Conservation (phyloP, 768 basidiomycete species). For the Trametes cubensis region DNA sequence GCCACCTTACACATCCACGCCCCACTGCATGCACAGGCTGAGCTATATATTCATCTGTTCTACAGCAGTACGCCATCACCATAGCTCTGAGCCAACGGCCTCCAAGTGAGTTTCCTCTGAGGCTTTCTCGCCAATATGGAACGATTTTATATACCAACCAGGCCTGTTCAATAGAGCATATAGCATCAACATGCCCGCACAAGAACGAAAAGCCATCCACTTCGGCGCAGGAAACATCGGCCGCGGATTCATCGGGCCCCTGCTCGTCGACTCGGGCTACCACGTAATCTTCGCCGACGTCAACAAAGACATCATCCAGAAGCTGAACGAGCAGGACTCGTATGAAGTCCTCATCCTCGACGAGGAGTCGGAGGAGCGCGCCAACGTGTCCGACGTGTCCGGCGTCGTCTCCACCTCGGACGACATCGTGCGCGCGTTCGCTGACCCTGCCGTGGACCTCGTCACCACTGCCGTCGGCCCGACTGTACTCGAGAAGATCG, state of each 20-base stretch:
- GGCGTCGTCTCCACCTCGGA: slow-evolving; percentile 20
- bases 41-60: too few relatives aligned
- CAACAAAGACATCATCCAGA: slow-evolving; percentile 36
- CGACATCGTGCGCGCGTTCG: slow-evolving; percentile 26
- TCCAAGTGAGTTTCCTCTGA: too few relatives aligned
- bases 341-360: slow-evolving; percentile 41
- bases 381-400: slow-evolving; percentile 29
- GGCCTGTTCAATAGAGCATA: not conserved
- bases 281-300: slow-evolving; percentile 43
- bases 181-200: slow-evolving; percentile 4
- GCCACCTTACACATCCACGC: too few relatives aligned
- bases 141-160: too few relatives aligned
- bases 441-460: slow-evolving; percentile 30
- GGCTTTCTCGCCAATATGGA: too few relatives aligned
- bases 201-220: slow-evolving; percentile 37
- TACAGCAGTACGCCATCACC: too few relatives aligned
- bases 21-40: too few relatives aligned
- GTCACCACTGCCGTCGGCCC: slow-evolving; percentile 44
- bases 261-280: slow-evolving; percentile 41
- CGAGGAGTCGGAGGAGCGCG: slow-evolving; percentile 26
- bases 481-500: slow-evolving; percentile 39
- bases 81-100: too few relatives aligned
- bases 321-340: slow-evolving; percentile 34
- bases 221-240: slow-evolving; percentile 46
- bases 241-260: slow-evolving; percentile 43